Evolutionary conservation across 2,329 filamentous ascomycete genomes (phyloP), one percentile per base, ranked within the genome.

Genomic region (Claviceps lovelessii): DNA sequence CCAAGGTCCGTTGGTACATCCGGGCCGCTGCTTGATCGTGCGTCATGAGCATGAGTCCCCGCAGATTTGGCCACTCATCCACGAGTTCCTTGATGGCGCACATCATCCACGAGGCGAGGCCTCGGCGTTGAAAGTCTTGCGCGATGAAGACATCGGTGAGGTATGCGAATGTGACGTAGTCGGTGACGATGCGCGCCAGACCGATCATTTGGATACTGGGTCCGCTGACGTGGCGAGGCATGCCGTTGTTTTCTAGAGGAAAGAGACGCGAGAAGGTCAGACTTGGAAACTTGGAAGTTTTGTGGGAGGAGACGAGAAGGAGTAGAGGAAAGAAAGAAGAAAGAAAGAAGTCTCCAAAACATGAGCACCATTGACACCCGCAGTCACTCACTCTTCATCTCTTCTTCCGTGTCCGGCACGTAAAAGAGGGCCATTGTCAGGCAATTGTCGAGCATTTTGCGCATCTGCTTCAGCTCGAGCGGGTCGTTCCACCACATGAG

Each of bases 91-190:
- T 75, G 56, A 85, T 67, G 60, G 78, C 81, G 5, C 71, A 66
- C 65, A 86, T 76, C 63, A 88, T 68, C 81, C 83, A 88, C 47
- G 71, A 76, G 3, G 80, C 85, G 1, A 88, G 71, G 0, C 85
- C 84, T 10, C 73, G 70, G 5, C 78, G 75, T 63, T 84, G 82
- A 61, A 81, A 78, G 44, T 76, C 73, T 0, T 77, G 72, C 3
- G 80, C 65, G 28, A 88, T 72, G 65, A 84, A 88, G 23, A 87
- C 80, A 62, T 88, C 85, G 31, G 84, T 84, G 54, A 74, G 68
- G 56, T 86, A 89, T 39, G 78, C 82, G 60, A 87, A 80, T 0
- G 84, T 85, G 49, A 81, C 75, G 61, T 79, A 77, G 67, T 89
- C 86, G 9, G 85, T 89, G 52, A 88, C 71, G n/a, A 86, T 66